Evolutionary conservation across 345 rosid species (phyloP), one percentile per base, ranked within the genome.

Genomic region (Chamaenerion angustifolium): DNA sequence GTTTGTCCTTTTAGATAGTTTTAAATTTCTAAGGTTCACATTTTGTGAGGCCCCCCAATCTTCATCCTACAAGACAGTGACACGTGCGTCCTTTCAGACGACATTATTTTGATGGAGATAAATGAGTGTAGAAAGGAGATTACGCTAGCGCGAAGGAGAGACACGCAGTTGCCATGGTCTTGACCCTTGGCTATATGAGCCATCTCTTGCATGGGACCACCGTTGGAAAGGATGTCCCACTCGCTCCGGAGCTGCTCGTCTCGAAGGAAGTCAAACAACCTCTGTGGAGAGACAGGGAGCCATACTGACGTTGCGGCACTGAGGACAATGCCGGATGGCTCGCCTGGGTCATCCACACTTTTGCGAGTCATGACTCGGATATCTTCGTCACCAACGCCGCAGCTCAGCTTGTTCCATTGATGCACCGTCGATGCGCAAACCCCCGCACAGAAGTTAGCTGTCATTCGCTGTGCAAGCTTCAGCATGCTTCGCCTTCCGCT

Each of bases 131-230:
- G 17, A 25, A 27, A 2, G 55, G 35, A 6, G 23, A 58, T 66
- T 78, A 85, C 96, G 18, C 79, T 76, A 49, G 95, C 85, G 11
- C 98, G 93, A 0, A 92, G 87, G 14, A 92, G 93, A 37, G 98
- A 84, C 65, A 92, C 90, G 66, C 93, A 87, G 80, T 92, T 92
- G 62, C 95, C 87, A 55, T 71, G 95, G 54, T 92, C 88, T 50
- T 82, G 98, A 67, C 96, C 93, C 58, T 92, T 92, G 64, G 96
- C 93, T 11, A 92, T 80, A 68, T 80, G 93, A 52, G 95, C 89
- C 85, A 92, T 84, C 69, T 92, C 96, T 59, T 92, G 89, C 94
- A 86, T 86, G 9, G 95, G 98, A 0, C 94, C 98, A 14, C 95
- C 94, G 45, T 90, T 83, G 46, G 96, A 92, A 51, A 92, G 68